Base-by-base conservation (phyloP, 306 rosid species). In the Glycyrrhiza uralensis region DNA sequence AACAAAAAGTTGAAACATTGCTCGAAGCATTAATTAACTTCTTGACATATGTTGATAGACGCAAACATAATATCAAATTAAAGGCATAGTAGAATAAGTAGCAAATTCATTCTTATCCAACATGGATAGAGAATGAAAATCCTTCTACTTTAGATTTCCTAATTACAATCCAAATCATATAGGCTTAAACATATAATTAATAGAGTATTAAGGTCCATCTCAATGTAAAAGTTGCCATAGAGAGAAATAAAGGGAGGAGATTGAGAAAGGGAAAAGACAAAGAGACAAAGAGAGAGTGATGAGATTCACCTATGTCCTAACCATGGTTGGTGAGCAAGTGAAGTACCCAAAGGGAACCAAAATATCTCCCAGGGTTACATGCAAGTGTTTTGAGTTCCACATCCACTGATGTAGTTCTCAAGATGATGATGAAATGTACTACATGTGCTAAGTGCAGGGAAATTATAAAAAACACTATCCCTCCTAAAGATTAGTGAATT, bases 311-410 rank as follows among this genome's bases (percentile, higher is more conserved):
- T 83, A 87, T 75, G 96, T 87, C 96, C 97, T 94, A 94, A 94
- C 98, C 98, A 94, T 94, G 98, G 98, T 91, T 90, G 90, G 91
- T 85, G 89, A 75, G 82, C 82, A 81, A 91, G 87, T 86, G 85
- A 84, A 84, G 85, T 75, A 86, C 87, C 98, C 89, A 84, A n/a
- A 84, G 92, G 98, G 97, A 89, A 89, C 79, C 98, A 80, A 94
- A 94, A 94, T 89, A 91, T 86, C 81, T 89, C 96, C 97, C 97
- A 28, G 86, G 85, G 87, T 79, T 73, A 71, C 83, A 87, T 91
- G 97, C 97, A 94, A 59, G 81, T 88, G 86, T 67, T 87, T 87
- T 85, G 91, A 92, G 84, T 77, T 81, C 93, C 81, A 86, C 88
- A 86, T 83, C 94, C 96, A 86, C 85, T 80, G 77, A 73, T 83